Conservation (phyloP, 306 rosid genomes). For the Cucumis sativus region DNA sequence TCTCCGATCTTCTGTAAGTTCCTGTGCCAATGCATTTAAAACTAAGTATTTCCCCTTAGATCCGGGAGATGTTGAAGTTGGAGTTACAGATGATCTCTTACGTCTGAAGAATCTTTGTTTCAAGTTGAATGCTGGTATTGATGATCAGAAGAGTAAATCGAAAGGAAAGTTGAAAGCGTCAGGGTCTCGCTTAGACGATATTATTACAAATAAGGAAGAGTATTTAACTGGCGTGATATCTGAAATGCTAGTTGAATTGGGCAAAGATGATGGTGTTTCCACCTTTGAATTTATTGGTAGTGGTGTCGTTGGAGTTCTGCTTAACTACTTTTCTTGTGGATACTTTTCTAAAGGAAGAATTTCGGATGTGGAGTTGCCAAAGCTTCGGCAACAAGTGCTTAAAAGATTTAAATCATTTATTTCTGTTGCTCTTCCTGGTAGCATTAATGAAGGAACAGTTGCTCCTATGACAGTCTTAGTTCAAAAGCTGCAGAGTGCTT, state of each 20-base stretch:
- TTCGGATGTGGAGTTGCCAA: constrained; percentile 57
- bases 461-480: constrained; percentile 74
- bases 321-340: constrained; percentile 86
- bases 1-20: constrained; percentile 59
- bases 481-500: constrained; percentile 95
- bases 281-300: constrained; percentile 98
- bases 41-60: constrained; percentile 79
- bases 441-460: constrained; percentile 19
- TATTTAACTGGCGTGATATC: constrained; percentile 55
- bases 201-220: constrained; percentile 45
- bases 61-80: constrained; percentile 64
- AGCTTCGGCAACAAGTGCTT: constrained; percentile 82
- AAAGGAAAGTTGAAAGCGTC: constrained; percentile 78
- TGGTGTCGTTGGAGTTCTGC: constrained; percentile 82
- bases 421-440: constrained; percentile 70
- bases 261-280: constrained; percentile 96
- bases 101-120: constrained; percentile 68
- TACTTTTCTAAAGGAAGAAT: constrained; percentile 64
- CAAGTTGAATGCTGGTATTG: constrained; percentile 60
- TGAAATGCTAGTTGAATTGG: constrained; percentile 83
- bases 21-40: constrained; percentile 76
- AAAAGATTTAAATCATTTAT: constrained; percentile 73
- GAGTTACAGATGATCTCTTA: constrained; percentile 86
- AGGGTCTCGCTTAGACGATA: constrained; percentile 39
- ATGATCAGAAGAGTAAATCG: constrained; percentile 60